A percentile compares a stretch with the other conserved stretches of the same genome.
Evolutionary conservation across 2,329 filamentous ascomycete genomes (phyloP).

Genomic region (Neurospora sp.): DNA sequence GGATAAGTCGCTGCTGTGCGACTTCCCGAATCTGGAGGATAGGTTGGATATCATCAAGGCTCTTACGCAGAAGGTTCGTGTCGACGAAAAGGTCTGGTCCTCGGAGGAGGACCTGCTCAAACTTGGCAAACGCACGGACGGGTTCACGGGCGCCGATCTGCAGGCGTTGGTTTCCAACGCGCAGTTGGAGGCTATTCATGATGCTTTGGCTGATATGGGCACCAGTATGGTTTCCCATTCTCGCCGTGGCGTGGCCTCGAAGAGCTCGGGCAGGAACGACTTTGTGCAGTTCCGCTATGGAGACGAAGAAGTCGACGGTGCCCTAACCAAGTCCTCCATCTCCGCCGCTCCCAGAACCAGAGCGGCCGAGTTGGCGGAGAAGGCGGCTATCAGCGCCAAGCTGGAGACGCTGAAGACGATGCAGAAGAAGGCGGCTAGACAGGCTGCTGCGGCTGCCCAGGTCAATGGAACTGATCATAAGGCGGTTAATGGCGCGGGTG

Average conservation of each 20-base stretch:
- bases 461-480: slow-evolving; percentile 18
- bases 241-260: slow-evolving; percentile 25
- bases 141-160: slow-evolving; percentile 88
- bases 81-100: slow-evolving; percentile 56
- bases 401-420: slow-evolving; percentile 68
- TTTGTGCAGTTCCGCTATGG: slow-evolving; percentile 85
- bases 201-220: slow-evolving; percentile 47
- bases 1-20: slow-evolving; percentile 88
- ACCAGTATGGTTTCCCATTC: neutral
- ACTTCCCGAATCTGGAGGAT: slow-evolving; percentile 72
- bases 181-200: slow-evolving; percentile 93
- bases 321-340: slow-evolving; percentile 22
- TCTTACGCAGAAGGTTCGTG: slow-evolving; percentile 69
- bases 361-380: slow-evolving; percentile 57
- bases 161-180: slow-evolving; percentile 95
- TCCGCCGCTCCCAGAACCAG: slow-evolving; percentile 35
- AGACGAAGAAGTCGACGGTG: slow-evolving; percentile 36
- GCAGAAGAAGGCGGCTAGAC: slow-evolving; percentile 49
- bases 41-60: slow-evolving; percentile 81
- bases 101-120: slow-evolving; percentile 52
- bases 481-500: neutral
- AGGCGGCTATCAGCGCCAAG: slow-evolving; percentile 71
- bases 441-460: slow-evolving; percentile 19
- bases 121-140: slow-evolving; percentile 70
- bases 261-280: slow-evolving; percentile 31